Percentiles rank a stretch among this genome's conserved stretches.
These are phyloP conservation scores for Arthrobotrys megalospora DNA, from an alignment of 2,329 filamentous ascomycete genomes.

Conservation along the genomic window DNA sequence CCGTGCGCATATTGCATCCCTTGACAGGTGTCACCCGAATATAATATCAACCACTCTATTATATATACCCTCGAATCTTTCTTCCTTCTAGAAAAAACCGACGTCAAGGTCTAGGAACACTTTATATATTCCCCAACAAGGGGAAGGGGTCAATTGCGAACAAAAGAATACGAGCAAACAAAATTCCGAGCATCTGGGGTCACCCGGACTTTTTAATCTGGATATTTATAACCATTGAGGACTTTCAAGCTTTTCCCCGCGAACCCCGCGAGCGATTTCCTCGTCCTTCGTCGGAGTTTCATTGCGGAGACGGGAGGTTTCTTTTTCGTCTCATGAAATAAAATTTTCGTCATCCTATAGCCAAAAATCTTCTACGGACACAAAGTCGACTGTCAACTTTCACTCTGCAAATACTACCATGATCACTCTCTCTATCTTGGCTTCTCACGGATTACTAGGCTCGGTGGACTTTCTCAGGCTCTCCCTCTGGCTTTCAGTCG, in stretches of 20 bases:
- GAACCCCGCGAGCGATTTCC: constrained; percentile 57
- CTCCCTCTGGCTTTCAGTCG: constrained; percentile 19
- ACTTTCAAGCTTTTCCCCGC: constrained; percentile 49
- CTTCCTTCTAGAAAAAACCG: constrained; percentile 51
- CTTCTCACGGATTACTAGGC: constrained; percentile 50
- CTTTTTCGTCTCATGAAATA: constrained; percentile 37
- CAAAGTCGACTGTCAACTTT: constrained; percentile 25
- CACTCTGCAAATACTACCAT: constrained; percentile 54
- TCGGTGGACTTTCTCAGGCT: constrained; percentile 42
- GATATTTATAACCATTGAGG: constrained; percentile 55
- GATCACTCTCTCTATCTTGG: constrained; percentile 56
- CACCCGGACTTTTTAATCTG: constrained; percentile 60
- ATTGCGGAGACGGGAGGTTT: constrained; percentile 53
- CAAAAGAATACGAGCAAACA: constrained; percentile 58
- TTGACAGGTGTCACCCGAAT: constrained; percentile 52
- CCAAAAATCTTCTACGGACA: constrained; percentile 47
- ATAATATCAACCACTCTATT: constrained; percentile 41
- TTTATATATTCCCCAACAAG: constrained; percentile 22
- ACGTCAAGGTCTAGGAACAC: constrained; percentile 51
- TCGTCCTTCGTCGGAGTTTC: constrained; percentile 54
- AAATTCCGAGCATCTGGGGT: constrained; percentile 52
- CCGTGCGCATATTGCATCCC: constrained; percentile 43
- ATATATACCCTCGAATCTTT: constrained; percentile 17
- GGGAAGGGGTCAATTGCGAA: constrained; percentile 43
- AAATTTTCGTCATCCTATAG: constrained; percentile 57